Conservation (phyloP, 2,329 filamentous ascomycete species). For the Neonectria coccinea region DNA sequence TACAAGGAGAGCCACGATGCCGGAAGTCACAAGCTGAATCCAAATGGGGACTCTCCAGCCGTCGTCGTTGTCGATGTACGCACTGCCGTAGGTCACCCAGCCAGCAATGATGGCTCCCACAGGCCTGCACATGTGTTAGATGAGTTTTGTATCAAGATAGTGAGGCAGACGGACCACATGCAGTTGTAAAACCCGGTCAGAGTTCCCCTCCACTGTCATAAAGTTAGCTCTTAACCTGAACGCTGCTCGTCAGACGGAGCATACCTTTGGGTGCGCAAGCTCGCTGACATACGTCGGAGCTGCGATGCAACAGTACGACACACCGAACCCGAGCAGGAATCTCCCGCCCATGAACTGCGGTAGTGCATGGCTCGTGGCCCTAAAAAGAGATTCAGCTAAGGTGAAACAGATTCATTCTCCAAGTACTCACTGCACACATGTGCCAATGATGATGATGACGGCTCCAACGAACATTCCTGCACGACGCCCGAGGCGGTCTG, state of each 20-base stretch:
- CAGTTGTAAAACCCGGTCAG: conserved; percentile 56
- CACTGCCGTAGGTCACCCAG: conserved; percentile 64
- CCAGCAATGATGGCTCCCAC: conserved; percentile 65
- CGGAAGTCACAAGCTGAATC: conserved; percentile 54
- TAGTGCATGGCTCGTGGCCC: conserved; percentile 48
- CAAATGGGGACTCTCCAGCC: conserved; percentile 55
- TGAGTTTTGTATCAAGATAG: not conserved
- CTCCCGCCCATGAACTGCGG: conserved; percentile 61
- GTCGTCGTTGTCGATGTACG: conserved; percentile 49
- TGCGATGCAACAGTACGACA: conserved; percentile 54
- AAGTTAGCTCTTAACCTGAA: not conserved
- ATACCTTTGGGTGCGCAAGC: conserved; percentile 61
- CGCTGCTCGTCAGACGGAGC: rapidly evolving
- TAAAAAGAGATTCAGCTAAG: conserved; percentile 20
- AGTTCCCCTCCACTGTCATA: conserved; percentile 57
- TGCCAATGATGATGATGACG: conserved; percentile 56
- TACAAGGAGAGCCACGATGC: conserved; percentile 49
- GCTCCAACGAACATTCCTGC: conserved; percentile 56
- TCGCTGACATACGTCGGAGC: conserved; percentile 59
- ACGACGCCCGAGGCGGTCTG: conserved; percentile 56
- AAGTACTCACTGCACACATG: conserved; percentile 51
- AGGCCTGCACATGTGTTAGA: conserved; percentile 22
- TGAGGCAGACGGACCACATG: conserved; percentile 34
- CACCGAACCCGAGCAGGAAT: conserved; percentile 67
- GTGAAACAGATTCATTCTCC: too few relatives aligned